phyloP scores from a whole-genome alignment of 768 basidiomycete species.

The Austroboletus festivus region DNA sequence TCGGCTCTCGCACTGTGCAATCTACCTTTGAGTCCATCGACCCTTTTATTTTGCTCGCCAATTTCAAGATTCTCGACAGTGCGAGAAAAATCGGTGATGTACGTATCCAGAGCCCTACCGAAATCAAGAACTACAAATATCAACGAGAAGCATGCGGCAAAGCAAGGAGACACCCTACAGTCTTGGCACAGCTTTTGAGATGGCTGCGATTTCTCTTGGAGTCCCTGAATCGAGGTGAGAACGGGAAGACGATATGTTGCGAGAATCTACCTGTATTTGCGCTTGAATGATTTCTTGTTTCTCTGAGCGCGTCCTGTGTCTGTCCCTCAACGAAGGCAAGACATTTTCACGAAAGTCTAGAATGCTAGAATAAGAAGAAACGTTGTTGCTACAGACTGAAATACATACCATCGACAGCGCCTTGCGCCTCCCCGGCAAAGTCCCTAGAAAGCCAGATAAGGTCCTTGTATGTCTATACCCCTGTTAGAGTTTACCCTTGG shows the following conservation, averaged over 20 bases:
- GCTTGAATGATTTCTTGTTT: slow-evolving; percentile 17
- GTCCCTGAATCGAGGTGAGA: slow-evolving; percentile 9
- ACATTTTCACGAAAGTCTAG: slow-evolving; percentile 18
- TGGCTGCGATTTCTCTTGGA: slow-evolving; percentile 16
- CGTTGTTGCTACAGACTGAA: fast-evolving
- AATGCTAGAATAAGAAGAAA: not conserved
- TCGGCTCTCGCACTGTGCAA: slow-evolving; percentile 2
- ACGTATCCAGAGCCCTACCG: slow-evolving; percentile 12
- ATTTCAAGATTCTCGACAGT: slow-evolving; percentile 8
- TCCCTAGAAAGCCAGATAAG: slow-evolving; percentile 21
- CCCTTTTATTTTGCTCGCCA: slow-evolving; percentile 5
- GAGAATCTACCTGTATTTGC: slow-evolving; percentile 9
- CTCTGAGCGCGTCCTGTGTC: not conserved
- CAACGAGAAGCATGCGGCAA: not conserved
- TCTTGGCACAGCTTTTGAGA: slow-evolving; percentile 19
- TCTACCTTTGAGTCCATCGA: not conserved
- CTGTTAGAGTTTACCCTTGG: not conserved
- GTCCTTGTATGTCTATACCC: slow-evolving; percentile 9
- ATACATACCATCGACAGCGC: slow-evolving; percentile 13
- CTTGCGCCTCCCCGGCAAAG: slow-evolving; percentile 19
- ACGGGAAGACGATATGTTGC: not conserved
- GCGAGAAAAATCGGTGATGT: slow-evolving; percentile 13
- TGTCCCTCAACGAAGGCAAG: slow-evolving; percentile 13
- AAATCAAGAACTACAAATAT: slow-evolving; percentile 13
- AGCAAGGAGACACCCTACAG: slow-evolving; percentile 5